Evolutionary conservation across 2,329 filamentous ascomycete genomes (phyloP).

Genomic region (Amauroascus verrucosus): DNA sequence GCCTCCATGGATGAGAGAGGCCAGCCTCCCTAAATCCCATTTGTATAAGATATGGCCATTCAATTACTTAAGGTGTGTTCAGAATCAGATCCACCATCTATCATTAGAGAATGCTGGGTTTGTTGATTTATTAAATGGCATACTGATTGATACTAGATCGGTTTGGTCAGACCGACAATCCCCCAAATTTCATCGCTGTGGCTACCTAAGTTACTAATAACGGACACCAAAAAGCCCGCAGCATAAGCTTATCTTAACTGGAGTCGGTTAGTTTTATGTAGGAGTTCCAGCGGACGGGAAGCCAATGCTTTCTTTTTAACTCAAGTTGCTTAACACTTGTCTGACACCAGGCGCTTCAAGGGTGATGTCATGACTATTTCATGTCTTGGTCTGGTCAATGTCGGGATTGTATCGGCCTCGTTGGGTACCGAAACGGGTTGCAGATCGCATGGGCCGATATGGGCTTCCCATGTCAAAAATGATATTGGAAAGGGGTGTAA

Average conservation of each 20-base stretch:
- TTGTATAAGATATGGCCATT: too few species aligned
- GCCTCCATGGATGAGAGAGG: too few species aligned
- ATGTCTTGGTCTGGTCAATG: not conserved
- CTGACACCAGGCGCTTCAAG: conserved; percentile 9
- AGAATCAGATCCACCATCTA: too few species aligned
- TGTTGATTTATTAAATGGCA: too few species aligned
- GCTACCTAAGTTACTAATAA: not conserved
- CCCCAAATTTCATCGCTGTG: not conserved
- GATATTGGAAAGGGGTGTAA: not conserved
- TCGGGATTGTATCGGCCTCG: conserved; percentile 2
- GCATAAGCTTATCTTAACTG: conserved; percentile 5
- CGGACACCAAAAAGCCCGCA: conserved; percentile 1
- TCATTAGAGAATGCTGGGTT: too few species aligned
- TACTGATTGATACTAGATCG: conserved; percentile 8
- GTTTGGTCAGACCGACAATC: conserved; percentile 12
- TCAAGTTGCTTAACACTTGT: not conserved
- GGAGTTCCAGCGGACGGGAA: conserved; percentile 2
- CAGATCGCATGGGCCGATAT: not conserved
- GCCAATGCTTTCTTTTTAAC: conserved; percentile 1
- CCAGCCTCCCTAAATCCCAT: too few species aligned
- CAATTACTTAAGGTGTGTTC: too few species aligned
- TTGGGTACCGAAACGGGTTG: conserved; percentile 10
- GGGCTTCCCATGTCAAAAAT: not conserved
- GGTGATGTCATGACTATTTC: conserved; percentile 9
- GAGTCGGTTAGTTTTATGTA: conserved; percentile 4